phyloP scores from a whole-genome alignment of 2,329 filamentous ascomycete species.

The Aspergillus sp. region DNA sequence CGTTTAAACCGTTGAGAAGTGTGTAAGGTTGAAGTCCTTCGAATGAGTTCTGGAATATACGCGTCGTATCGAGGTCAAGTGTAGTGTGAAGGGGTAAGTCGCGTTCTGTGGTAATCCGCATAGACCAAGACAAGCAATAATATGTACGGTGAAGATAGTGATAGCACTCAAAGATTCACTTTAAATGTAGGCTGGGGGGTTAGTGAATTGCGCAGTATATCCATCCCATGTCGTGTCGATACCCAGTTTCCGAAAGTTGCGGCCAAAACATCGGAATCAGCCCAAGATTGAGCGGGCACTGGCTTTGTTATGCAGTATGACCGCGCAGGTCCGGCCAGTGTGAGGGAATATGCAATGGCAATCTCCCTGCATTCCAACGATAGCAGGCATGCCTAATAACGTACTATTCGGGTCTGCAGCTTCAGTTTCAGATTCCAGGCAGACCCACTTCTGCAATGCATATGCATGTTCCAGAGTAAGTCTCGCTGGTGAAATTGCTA shows the following conservation, averaged over 20 bases:
- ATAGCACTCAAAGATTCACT: background rate
- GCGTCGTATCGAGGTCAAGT: background rate
- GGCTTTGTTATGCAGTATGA: background rate
- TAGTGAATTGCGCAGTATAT: background rate
- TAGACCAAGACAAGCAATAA: background rate
- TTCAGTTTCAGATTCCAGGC: background rate
- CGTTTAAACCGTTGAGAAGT: background rate
- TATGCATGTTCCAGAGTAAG: background rate
- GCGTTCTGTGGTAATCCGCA: background rate
- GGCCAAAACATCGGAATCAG: background rate
- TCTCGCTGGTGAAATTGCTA: background rate
- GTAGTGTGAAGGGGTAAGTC: background rate
- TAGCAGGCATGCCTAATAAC: background rate
- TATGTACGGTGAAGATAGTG: background rate
- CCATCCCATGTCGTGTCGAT: background rate
- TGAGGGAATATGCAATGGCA: background rate
- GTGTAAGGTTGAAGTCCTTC: background rate
- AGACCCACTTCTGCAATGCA: slow-evolving; percentile 2
- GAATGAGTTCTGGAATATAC: background rate
- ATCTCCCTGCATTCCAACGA: slow-evolving; percentile 6
- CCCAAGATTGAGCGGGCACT: background rate
- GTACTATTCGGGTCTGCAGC: background rate
- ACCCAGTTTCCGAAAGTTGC: background rate
- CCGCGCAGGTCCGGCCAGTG: background rate
- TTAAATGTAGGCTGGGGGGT: background rate